Evolutionary conservation across 2,329 filamentous ascomycete species (phyloP), one percentile per base, ranked within the genome.

Genomic region (Penicillium hesseltinei): DNA sequence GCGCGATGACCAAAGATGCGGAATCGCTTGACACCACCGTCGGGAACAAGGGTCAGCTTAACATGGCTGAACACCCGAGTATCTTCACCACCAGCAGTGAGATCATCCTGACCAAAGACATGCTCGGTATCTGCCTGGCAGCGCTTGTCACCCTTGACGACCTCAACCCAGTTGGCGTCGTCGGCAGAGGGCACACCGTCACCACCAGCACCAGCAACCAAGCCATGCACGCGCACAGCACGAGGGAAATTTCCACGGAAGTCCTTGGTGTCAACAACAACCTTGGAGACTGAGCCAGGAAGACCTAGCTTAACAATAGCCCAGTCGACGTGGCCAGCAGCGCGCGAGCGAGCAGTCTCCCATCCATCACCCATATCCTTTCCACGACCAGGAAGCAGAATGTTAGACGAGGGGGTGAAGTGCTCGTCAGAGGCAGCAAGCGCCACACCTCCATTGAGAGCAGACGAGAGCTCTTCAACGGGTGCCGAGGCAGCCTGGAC

Each of bases 31-130:
- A 97, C 89, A 25, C 93, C 92, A 35, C 93, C 92, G 74, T 97
- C 92, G 0, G 93, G 93, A 65, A 96, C 91, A 72, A 97, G 94
- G 35, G 91, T 89, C 72, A 97, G 80, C 82, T 96, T 97, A 23
- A 92, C 86, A 76, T 94, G 92, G 13, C 89, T 91, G 69, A 91
- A 89, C 2, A 80, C 77, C 70, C 80, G 81, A 38, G 85, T 84
- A 92, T 78, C 64, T 81, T 85, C 67, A 87, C 83, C 60, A 90
- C 40, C 50, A 45, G 15, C 50, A 52, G 50, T 25, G 29, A 52
- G 50, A 21, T 52, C 39, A 9, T 69, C 65, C 0, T 67, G 70
- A 52, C 76, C 75, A 59, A 73, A 77, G 2, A 72, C 64, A 66
- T 78, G 75, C 64, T 77, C 73, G 5, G 69, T 72, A 61, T 78